A percentile compares a stretch with the other conserved stretches of the same genome.
Evolutionary conservation across 257 asterid genomes (phyloP).

Genomic region (Solanum sitiens): DNA sequence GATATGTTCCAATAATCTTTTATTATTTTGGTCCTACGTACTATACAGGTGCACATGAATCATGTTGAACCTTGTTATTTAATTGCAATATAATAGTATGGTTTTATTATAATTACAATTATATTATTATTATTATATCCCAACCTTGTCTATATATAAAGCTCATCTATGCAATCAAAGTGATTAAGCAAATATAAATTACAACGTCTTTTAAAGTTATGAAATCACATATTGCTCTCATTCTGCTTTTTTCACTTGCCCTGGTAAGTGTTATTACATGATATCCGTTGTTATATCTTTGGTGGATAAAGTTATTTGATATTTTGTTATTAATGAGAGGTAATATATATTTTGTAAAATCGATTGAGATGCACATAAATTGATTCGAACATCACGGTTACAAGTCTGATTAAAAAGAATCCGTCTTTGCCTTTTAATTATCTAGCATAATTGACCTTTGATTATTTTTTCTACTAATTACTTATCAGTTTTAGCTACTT

Average conservation of each 20-base stretch:
- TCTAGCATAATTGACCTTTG: no score
- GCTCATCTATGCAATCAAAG: neutral
- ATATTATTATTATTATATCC: neutral
- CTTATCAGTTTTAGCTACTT: no score
- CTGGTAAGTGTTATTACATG: neutral
- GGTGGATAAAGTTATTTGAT: no score
- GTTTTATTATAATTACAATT: neutral
- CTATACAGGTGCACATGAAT: neutral
- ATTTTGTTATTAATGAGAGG: rapidly evolving
- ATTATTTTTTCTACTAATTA: no score
- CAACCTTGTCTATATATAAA: neutral
- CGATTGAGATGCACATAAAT: rapidly evolving
- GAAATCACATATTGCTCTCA: neutral
- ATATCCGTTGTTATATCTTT: no score
- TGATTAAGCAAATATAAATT: neutral
- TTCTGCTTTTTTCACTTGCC: neutral
- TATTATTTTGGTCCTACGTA: neutral
- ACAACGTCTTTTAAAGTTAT: neutral
- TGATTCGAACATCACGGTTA: no score
- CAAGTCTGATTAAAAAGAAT: no score
- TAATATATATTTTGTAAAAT: no score
- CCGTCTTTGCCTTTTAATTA: no score
- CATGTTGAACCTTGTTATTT: neutral
- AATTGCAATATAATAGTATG: neutral
- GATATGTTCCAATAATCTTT: neutral